These are phyloP conservation scores for Scheffersomyces lignosus DNA, from an alignment of 805 yeast genomes.

Conservation along the genomic window DNA sequence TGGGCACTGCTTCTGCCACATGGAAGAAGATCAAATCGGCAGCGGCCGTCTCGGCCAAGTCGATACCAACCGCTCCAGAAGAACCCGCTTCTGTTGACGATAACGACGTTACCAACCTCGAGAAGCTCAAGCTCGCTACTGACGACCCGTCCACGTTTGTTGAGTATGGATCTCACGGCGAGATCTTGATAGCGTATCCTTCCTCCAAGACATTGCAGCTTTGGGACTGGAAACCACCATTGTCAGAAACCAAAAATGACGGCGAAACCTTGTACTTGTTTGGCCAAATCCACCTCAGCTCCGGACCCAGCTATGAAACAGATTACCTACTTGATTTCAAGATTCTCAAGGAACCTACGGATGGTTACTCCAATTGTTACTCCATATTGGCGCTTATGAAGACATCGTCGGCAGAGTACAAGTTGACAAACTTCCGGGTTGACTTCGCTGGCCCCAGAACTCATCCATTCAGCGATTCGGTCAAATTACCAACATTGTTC, in stretches of 20 bases:
- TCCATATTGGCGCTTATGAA: neutral
- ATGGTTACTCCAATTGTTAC: neutral
- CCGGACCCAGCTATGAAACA: neutral
- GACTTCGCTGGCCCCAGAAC: neutral
- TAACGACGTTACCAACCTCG: neutral
- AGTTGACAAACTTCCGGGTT: neutral
- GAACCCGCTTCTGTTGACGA: neutral
- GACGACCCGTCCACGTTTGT: slow-evolving; percentile 5
- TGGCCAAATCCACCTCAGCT: slow-evolving; percentile 5
- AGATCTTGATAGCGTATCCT: slow-evolving; percentile 27
- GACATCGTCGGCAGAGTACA: neutral
- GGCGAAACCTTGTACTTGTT: slow-evolving; percentile 24
- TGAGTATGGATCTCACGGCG: slow-evolving; percentile 35
- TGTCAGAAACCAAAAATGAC: slow-evolving; percentile 12
- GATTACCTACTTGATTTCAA: neutral
- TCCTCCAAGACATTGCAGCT: slow-evolving; percentile 21
- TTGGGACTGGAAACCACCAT: slow-evolving; percentile 33
- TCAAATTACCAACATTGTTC: neutral
- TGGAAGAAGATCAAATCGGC: slow-evolving; percentile 43
- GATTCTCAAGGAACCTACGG: neutral
- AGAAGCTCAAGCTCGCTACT: slow-evolving; percentile 4
- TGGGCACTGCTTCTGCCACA: slow-evolving; percentile 42
- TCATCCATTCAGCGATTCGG: neutral
- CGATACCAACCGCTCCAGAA: slow-evolving; percentile 1
- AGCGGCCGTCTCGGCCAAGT: neutral